These are phyloP conservation scores for Bocquillonia castaneifolia DNA, from an alignment of 441 rosid species.

Conservation along the genomic window DNA sequence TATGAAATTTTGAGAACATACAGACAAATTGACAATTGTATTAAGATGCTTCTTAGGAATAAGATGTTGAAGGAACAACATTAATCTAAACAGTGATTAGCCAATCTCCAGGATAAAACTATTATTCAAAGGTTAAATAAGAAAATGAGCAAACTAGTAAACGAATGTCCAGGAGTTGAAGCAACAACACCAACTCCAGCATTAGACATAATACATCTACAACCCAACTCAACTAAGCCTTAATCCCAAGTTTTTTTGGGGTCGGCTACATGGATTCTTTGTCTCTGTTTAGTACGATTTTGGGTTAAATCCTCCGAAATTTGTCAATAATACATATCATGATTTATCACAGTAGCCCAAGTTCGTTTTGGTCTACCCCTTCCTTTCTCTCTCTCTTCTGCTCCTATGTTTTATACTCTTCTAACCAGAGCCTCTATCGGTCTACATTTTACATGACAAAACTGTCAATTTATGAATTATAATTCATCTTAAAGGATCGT, in stretches of 20 bases:
- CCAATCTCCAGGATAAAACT: background rate
- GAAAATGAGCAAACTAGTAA: background rate
- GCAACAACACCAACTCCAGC: background rate
- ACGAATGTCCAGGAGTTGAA: background rate
- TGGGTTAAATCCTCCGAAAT: too few relatives aligned
- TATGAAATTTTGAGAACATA: too few relatives aligned
- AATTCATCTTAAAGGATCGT: background rate
- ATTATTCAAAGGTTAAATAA: background rate
- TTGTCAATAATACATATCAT: too few relatives aligned
- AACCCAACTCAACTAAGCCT: too few relatives aligned
- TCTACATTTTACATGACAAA: background rate
- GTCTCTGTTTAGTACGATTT: too few relatives aligned
- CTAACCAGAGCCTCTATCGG: too few relatives aligned
- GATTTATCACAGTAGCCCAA: too few relatives aligned
- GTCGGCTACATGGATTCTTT: too few relatives aligned
- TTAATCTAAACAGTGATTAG: background rate
- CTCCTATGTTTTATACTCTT: too few relatives aligned
- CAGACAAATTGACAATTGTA: background rate
- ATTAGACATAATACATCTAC: background rate
- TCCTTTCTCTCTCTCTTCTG: too few relatives aligned
- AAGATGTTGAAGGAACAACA: background rate
- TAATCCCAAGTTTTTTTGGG: too few relatives aligned
- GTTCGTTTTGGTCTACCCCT: too few relatives aligned
- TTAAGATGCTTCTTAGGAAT: background rate
- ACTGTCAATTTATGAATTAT: background rate